These are phyloP conservation scores for Suillus clintonianus DNA, from an alignment of 768 basidiomycete genomes.

Conservation along the genomic window DNA sequence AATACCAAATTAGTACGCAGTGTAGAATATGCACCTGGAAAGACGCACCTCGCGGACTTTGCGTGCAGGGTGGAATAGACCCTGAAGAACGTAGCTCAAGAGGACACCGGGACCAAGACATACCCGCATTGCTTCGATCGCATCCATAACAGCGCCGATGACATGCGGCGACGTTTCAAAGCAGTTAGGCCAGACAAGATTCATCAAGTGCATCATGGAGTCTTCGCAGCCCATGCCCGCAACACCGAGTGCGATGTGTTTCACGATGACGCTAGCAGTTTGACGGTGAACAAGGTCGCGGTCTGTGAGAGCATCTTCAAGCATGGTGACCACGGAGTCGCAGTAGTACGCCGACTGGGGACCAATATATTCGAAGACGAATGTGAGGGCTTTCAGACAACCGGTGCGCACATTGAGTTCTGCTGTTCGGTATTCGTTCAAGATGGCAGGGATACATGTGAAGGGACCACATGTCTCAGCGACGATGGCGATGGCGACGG, in stretches of 20 bases:
- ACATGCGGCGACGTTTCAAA: slow-evolving; percentile 99
- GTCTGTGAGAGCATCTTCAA: slow-evolving; percentile 97
- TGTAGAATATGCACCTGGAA: background rate
- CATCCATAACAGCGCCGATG: slow-evolving; percentile 97
- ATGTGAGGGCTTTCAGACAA: slow-evolving; percentile 96
- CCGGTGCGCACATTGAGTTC: slow-evolving; percentile 99
- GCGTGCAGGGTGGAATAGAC: slow-evolving; percentile 94
- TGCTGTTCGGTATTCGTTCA: slow-evolving; percentile 97
- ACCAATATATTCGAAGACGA: slow-evolving; percentile 99
- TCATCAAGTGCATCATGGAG: slow-evolving; percentile 96
- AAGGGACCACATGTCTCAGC: slow-evolving; percentile 96
- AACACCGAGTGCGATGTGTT: slow-evolving; percentile 95
- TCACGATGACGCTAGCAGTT: slow-evolving; percentile 97
- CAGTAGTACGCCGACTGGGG: slow-evolving; percentile 95
- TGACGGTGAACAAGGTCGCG: slow-evolving; percentile 98
- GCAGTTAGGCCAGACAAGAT: slow-evolving; percentile 98
- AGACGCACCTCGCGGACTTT: slow-evolving; percentile 90
- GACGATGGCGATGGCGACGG: slow-evolving; percentile 95
- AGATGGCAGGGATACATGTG: slow-evolving; percentile 97
- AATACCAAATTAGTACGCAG: slow-evolving; percentile 5
- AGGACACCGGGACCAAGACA: slow-evolving; percentile 93
- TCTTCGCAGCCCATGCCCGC: slow-evolving; percentile 98
- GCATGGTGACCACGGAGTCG: slow-evolving; percentile 96
- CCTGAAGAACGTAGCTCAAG: slow-evolving; percentile 90
- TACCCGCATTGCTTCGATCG: slow-evolving; percentile 95